Evolutionary conservation across 257 asterid species (phyloP).

Genomic region (Nicotiana tabacum): DNA sequence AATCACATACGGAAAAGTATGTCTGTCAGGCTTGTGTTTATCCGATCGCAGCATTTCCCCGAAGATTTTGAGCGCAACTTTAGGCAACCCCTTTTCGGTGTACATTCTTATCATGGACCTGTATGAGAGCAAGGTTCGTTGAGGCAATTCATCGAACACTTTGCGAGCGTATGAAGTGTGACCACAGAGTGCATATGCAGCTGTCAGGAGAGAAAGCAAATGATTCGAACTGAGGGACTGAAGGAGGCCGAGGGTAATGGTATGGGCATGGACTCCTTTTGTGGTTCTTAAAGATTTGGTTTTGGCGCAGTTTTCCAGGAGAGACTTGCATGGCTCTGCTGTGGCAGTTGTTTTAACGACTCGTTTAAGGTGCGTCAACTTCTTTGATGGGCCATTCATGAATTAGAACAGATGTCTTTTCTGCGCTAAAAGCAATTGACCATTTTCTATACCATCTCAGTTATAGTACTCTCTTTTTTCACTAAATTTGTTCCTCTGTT

Average conservation of each 20-base stretch:
- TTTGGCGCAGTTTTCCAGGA: slow-evolving; percentile 58
- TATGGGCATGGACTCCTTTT: slow-evolving; percentile 58
- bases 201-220: slow-evolving; percentile 51
- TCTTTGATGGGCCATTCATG: slow-evolving; percentile 37
- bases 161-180: slow-evolving; percentile 32
- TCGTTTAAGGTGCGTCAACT: slow-evolving; percentile 33
- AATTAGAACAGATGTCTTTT: background rate
- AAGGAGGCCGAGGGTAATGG: slow-evolving; percentile 50
- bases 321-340: slow-evolving; percentile 52
- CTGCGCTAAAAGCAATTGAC: background rate
- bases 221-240: slow-evolving; percentile 29
- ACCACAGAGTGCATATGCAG: slow-evolving; percentile 53
- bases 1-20: slow-evolving; percentile 60
- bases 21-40: slow-evolving; percentile 40
- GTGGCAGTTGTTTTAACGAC: slow-evolving; percentile 10
- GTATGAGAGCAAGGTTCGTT: slow-evolving; percentile 47
- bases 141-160: slow-evolving; percentile 67
- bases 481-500: no score
- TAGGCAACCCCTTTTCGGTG: slow-evolving; percentile 49
- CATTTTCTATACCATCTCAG: background rate
- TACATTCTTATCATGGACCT: slow-evolving; percentile 66
- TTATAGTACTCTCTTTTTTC: no score
- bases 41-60: slow-evolving; percentile 58
- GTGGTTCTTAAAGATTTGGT: slow-evolving; percentile 45
- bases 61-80: slow-evolving; percentile 49